A percentile compares a stretch with the other conserved stretches of the same genome.
phyloP scores from a whole-genome alignment of 1,284 basidiomycete genomes.

The Tylopilus orsonianus region DNA sequence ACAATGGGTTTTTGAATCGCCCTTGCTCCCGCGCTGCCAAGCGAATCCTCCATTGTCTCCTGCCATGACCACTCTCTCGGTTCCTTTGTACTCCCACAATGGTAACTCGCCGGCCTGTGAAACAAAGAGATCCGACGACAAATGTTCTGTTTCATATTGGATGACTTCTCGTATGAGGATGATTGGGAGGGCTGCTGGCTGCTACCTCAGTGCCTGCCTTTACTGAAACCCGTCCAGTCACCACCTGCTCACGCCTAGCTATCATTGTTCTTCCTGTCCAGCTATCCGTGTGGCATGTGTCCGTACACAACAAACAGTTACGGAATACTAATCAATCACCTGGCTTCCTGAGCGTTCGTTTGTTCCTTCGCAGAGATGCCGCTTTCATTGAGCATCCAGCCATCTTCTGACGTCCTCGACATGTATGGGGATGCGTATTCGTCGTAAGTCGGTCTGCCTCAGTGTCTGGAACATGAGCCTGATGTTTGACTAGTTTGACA shows the following conservation, averaged over 20 bases:
- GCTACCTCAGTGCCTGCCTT: no score
- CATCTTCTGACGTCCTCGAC: slow-evolving; percentile 51
- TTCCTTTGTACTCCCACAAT: slow-evolving; percentile 32
- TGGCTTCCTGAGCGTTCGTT: slow-evolving; percentile 9
- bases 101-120: slow-evolving; percentile 24
- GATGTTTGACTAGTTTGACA: slow-evolving; percentile 48
- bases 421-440: slow-evolving; percentile 69
- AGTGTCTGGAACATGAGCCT: slow-evolving; percentile 2
- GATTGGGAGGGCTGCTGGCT: no score
- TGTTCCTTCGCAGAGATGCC: slow-evolving; percentile 47
- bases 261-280: slow-evolving; percentile 32
- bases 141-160: not conserved
- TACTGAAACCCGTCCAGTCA: slow-evolving; percentile 4
- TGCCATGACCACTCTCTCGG: slow-evolving; percentile 10
- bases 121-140: slow-evolving; percentile 25
- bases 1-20: slow-evolving; percentile 21
- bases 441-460: slow-evolving; percentile 47
- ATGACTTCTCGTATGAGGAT: not conserved
- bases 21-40: slow-evolving; percentile 12
- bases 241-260: slow-evolving; percentile 2
- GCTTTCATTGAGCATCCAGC: slow-evolving; percentile 59
- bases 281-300: slow-evolving; percentile 29
- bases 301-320: slow-evolving; percentile 28
- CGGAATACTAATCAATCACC: slow-evolving; percentile 1
- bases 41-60: slow-evolving; percentile 34